phyloP scores from a whole-genome alignment of 768 basidiomycete species.

The Russula foetens region DNA sequence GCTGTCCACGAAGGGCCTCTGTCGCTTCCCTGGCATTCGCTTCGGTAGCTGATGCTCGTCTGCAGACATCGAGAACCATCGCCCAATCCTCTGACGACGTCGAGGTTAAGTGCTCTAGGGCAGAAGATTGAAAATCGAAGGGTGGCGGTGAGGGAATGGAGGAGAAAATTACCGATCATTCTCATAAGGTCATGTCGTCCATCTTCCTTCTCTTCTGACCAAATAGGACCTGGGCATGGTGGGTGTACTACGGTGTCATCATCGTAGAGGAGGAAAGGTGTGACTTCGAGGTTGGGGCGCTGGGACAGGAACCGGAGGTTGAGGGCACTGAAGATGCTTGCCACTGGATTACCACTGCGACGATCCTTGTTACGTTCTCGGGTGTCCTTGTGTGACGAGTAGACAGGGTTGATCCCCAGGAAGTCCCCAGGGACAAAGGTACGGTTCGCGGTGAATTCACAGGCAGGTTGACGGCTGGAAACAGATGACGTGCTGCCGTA shows the following conservation, averaged over 20 bases:
- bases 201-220: slow-evolving; percentile 32
- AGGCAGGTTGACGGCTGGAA: slow-evolving; percentile 20
- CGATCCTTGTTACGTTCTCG: slow-evolving; percentile 25
- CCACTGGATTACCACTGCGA: slow-evolving; percentile 27
- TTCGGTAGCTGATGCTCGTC: slow-evolving; percentile 67
- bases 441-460: slow-evolving; percentile 3
- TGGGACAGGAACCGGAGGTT: too few species aligned
- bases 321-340: slow-evolving; percentile 52
- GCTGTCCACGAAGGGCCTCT: slow-evolving; percentile 71
- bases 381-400: slow-evolving; percentile 20
- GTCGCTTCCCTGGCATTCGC: slow-evolving; percentile 76
- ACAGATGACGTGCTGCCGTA: not conserved
- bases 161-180: slow-evolving; percentile 51
- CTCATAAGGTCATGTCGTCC: slow-evolving; percentile 48
- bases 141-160: not conserved
- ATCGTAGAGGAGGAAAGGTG: too few species aligned
- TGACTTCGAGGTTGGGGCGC: too few species aligned
- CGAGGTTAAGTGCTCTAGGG: slow-evolving; percentile 60
- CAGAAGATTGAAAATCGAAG: not conserved
- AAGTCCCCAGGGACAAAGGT: slow-evolving; percentile 1
- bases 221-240: too few species aligned
- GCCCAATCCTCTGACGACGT: slow-evolving; percentile 77
- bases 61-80: slow-evolving; percentile 78
- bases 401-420: slow-evolving; percentile 2
- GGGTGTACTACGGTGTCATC: too few species aligned